A percentile compares a stretch with the other conserved stretches of the same genome.
These are phyloP conservation scores for Saksenaea vasiformis DNA, from an alignment of 371 early-diverging fungal species.

Conservation along the genomic window DNA sequence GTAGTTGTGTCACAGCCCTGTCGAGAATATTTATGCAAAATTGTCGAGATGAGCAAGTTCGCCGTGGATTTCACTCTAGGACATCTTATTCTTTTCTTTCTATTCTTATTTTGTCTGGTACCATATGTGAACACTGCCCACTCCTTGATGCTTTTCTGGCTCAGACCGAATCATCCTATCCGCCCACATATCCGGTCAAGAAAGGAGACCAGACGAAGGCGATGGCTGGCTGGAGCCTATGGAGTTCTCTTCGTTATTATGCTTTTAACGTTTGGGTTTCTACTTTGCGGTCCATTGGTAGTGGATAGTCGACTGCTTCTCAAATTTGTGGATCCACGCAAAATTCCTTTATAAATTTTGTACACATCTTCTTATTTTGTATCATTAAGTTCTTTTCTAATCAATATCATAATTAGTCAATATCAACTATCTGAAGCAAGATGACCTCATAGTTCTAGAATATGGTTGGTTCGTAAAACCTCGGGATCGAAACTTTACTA, in stretches of 20 bases:
- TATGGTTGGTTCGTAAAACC: no score
- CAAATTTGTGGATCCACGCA: constrained; percentile 23
- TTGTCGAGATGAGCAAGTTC: constrained; percentile 85
- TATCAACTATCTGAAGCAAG: no score
- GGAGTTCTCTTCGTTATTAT: constrained; percentile 69
- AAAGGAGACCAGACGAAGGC: constrained; percentile 59
- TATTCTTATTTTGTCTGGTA: constrained; percentile 70
- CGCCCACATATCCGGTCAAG: constrained; percentile 78
- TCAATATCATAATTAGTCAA: no score
- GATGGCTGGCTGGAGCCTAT: constrained; percentile 64
- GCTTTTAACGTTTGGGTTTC: constrained; percentile 57
- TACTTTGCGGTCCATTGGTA: constrained; percentile 66
- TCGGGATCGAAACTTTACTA: no score
- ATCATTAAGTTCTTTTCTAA: background rate
- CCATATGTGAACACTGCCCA: constrained; percentile 79
- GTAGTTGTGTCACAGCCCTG: constrained; percentile 69
- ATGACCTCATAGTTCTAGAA: no score
- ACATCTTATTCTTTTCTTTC: constrained; percentile 73
- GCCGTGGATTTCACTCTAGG: constrained; percentile 78
- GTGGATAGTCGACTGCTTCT: constrained; percentile 25
- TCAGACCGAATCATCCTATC: constrained; percentile 79
- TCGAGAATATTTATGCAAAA: constrained; percentile 84
- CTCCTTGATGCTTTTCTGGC: constrained; percentile 87
- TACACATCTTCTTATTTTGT: background rate
- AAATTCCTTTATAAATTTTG: constrained; percentile 27